phyloP scores from a whole-genome alignment of 306 rosid genomes.

The Benincasa hispida region DNA sequence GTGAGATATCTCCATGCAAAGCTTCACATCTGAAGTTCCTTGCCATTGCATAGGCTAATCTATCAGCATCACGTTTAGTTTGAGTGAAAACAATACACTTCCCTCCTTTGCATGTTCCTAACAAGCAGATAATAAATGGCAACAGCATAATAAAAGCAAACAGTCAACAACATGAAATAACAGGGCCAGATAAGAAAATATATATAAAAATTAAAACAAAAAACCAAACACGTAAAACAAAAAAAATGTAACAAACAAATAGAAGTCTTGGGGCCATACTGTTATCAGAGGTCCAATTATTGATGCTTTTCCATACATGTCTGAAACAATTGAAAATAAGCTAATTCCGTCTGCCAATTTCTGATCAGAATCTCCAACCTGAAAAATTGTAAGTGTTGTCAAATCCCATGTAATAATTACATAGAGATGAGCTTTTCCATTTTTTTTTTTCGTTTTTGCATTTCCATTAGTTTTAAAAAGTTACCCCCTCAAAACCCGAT shows the following conservation, averaged over 20 bases:
- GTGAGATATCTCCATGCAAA: constrained; percentile 96
- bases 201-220: not conserved
- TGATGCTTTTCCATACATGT: constrained; percentile 56
- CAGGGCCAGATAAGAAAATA: not conserved
- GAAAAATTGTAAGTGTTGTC: constrained; percentile 4
- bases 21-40: constrained; percentile 63
- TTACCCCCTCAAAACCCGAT: not conserved
- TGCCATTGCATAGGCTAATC: constrained; percentile 61
- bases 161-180: not conserved
- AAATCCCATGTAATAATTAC: not conserved
- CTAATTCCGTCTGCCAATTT: constrained; percentile 96
- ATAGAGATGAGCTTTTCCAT: not conserved
- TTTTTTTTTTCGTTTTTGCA: not conserved
- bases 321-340: constrained; percentile 44
- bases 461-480: not conserved
- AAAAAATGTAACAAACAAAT: not conserved
- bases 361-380: constrained; percentile 99
- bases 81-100: constrained; percentile 95
- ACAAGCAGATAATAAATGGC: constrained; percentile 5
- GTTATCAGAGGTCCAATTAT: constrained; percentile 59
- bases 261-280: constrained; percentile 26
- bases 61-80: constrained; percentile 97
- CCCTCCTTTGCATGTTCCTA: constrained; percentile 96
- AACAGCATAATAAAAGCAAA: not conserved
- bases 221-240: not conserved